phyloP scores from a whole-genome alignment of 169 alveolate species.

The Eimeria sp. region DNA sequence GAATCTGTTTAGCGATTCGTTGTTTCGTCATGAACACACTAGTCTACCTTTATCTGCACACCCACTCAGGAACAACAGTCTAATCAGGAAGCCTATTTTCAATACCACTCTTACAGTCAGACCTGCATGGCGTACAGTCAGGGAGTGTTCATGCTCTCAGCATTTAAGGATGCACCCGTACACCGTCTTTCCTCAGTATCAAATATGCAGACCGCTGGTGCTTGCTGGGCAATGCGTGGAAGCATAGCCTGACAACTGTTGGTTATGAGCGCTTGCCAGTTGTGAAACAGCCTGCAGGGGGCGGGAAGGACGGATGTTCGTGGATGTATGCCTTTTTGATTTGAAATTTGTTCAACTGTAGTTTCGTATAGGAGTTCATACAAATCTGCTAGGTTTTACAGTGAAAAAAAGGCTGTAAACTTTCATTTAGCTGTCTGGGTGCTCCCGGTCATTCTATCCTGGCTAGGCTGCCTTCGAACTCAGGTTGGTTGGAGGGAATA shows the following conservation, averaged over 20 bases:
- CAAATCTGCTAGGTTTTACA: not conserved
- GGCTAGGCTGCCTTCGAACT: too few species aligned
- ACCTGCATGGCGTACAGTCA: not conserved
- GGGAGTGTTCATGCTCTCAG: not conserved
- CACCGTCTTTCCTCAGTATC: not conserved
- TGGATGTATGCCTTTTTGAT: not conserved
- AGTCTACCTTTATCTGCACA: not conserved
- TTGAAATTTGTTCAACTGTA: not conserved
- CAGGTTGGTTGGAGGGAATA: too few species aligned
- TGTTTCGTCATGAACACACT: not conserved
- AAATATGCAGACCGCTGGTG: not conserved
- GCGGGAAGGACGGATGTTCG: not conserved
- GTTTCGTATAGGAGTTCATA: not conserved
- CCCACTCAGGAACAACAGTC: not conserved
- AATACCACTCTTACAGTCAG: not conserved
- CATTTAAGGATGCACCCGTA: not conserved
- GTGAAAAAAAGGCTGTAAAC: not conserved
- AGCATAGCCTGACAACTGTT: not conserved
- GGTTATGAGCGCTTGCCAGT: not conserved
- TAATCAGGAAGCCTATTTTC: not conserved
- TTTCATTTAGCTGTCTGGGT: too few species aligned
- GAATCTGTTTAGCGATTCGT: not conserved
- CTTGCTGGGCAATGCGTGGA: not conserved
- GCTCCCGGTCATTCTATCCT: not conserved
- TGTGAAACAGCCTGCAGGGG: not conserved